Evolutionary conservation across 495 filamentous ascomycete genomes (phyloP).

Genomic region (Tetracladium marchalianum): DNA sequence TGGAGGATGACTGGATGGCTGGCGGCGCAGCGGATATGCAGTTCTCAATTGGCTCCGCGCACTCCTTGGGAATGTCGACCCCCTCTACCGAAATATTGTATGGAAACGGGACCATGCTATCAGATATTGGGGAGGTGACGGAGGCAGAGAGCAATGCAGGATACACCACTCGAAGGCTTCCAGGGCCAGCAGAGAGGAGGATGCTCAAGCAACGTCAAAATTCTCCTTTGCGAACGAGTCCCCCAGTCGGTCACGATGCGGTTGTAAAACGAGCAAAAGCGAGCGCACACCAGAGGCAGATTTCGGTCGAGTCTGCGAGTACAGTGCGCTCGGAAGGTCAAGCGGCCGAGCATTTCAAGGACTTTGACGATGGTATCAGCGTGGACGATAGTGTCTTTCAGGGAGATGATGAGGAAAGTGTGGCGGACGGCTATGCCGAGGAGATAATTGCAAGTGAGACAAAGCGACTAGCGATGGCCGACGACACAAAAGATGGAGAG

Average conservation of each 20-base stretch:
- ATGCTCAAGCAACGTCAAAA: slow-evolving; percentile 15
- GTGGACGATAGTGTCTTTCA: slow-evolving; percentile 48
- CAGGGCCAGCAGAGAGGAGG: slow-evolving; percentile 16
- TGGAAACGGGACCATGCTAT: slow-evolving; percentile 53
- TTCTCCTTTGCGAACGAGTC: slow-evolving; percentile 23
- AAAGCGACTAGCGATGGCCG: slow-evolving; percentile 9
- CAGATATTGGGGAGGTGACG: slow-evolving; percentile 65
- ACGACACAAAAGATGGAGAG: slow-evolving; percentile 8
- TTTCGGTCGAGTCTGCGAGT: slow-evolving; percentile 30
- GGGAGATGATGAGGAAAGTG: slow-evolving; percentile 49
- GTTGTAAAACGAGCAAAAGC: slow-evolving; percentile 31
- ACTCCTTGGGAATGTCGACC: slow-evolving; percentile 38
- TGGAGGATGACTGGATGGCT: slow-evolving; percentile 9
- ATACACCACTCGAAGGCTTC: slow-evolving; percentile 3
- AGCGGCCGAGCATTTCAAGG: slow-evolving; percentile 32
- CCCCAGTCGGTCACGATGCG: slow-evolving; percentile 26
- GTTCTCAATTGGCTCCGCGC: slow-evolving; percentile 19
- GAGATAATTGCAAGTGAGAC: slow-evolving; percentile 15
- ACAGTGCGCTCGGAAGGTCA: slow-evolving; percentile 39
- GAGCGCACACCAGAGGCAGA: slow-evolving; percentile 17
- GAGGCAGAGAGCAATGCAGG: slow-evolving; percentile 45
- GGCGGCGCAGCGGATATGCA: slow-evolving; percentile 10
- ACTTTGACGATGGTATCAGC: slow-evolving; percentile 46
- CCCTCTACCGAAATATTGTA: slow-evolving; percentile 49
- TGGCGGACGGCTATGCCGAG: slow-evolving; percentile 30